Base-by-base conservation (phyloP, 2,329 filamentous ascomycete genomes). In the Claviceps monticola region DNA sequence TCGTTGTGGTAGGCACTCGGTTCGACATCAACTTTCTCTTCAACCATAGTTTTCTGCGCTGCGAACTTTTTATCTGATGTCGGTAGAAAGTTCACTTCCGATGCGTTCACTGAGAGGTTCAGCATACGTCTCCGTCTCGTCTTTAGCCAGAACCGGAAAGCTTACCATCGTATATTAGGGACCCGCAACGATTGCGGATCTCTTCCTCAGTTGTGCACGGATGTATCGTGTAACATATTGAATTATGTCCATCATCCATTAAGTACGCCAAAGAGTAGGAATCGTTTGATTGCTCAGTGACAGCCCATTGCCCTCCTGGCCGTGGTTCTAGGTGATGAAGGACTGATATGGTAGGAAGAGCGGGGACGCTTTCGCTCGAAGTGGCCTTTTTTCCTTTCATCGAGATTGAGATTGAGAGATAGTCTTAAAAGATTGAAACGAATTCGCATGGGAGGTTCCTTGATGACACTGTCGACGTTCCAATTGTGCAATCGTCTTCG, bases 261-360 rank as follows among this genome's bases (percentile, higher is more conserved):
- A 53, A 19, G 23, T 55, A 56, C 4, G 50, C 49, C 21, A 55
- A 36, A 26, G 43, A 49, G 49, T 51, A 53, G 11, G 49, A 26
- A 14, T 54, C 53, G 7, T 53, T 36, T 14, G 52, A 47, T 47
- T 57, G 50, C 16, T n/a, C 53, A 5, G 52, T 53, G 17, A 58
- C 34, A 17, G 44, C 29, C 56, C 56, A 58, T 17, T 51, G 49
- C 13, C 56, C 56, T 26, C 50, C 51, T 14, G 55, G 51, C 5
- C 51, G 46, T 42, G 56, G 55, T 48, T 58, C 56, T 29, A 58
- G 48, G 16, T 45, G 51, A 45, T 51, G 56, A 16, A 57, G 48
- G 7, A 50, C 53, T 21, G 54, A 50, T 42, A 54, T 37, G 13
- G 54, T 49, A 11, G 54, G 54, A 44, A 54, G 50, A 43, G 41